Evolutionary conservation across 2,329 filamentous ascomycete genomes (phyloP).

Genomic region (Scedosporium boydii): DNA sequence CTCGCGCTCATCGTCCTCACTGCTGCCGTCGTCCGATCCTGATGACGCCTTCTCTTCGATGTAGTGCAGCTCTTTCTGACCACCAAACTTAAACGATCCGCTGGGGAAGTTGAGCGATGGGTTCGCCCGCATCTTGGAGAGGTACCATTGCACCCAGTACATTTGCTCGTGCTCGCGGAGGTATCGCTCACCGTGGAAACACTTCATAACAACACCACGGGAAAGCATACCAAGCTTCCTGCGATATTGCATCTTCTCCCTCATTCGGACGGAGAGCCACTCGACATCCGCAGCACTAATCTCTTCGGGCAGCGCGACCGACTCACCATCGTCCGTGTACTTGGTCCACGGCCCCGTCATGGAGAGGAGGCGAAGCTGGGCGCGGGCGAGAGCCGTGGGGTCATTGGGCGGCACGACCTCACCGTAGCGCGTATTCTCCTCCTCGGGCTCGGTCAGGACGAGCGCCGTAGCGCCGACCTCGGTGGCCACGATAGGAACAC

Average conservation of each 20-base stretch:
- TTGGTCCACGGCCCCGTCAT: constrained; percentile 52
- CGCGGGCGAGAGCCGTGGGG: constrained; percentile 46
- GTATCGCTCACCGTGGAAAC: constrained; percentile 49
- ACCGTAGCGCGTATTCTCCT: constrained; percentile 40
- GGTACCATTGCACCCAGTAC: constrained; percentile 38
- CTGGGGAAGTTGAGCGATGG: constrained; percentile 1
- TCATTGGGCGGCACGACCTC: constrained; percentile 58
- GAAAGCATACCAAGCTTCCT: constrained; percentile 49
- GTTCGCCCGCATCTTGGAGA: constrained; percentile 18
- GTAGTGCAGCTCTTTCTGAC: constrained; percentile 5
- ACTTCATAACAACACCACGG: constrained; percentile 47
- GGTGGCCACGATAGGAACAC: constrained; percentile 45
- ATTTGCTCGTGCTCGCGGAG: constrained; percentile 54
- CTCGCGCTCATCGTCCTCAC: neutral
- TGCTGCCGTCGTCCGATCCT: neutral
- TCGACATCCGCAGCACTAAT: constrained; percentile 39
- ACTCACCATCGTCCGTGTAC: constrained; percentile 42
- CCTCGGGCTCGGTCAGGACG: constrained; percentile 42
- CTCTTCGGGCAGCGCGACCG: constrained; percentile 22
- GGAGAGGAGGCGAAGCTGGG: constrained; percentile 52
- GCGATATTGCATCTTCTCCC: constrained; percentile 47
- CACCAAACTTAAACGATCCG: constrained; percentile 1
- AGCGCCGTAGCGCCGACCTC: constrained; percentile 46
- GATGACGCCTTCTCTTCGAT: neutral
- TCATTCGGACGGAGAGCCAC: constrained; percentile 46